Evolutionary conservation across 805 yeast species (phyloP).

Genomic region (Lipomyces anomalus): DNA sequence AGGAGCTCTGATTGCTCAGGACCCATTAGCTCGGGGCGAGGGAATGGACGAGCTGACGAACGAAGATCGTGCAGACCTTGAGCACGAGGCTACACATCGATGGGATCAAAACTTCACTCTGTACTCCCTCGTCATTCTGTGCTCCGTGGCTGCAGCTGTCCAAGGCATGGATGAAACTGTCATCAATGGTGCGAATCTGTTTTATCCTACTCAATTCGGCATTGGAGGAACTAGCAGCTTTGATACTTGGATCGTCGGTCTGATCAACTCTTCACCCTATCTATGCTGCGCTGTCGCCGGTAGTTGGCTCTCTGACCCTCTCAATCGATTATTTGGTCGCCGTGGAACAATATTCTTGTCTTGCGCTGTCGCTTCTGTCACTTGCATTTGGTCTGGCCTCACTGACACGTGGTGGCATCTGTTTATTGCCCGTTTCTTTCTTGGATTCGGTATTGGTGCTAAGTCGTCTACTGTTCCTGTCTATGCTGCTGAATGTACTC

Average conservation of each 20-base stretch:
- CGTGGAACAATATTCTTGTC: constrained; percentile 55
- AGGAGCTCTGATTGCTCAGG: constrained; percentile 56
- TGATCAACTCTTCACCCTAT: constrained; percentile 62
- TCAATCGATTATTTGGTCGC: constrained; percentile 51
- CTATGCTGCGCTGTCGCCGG: constrained; percentile 52
- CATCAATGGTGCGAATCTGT: constrained; percentile 59
- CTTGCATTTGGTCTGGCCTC: constrained; percentile 63
- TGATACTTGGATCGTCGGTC: constrained; percentile 46
- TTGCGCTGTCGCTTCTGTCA: constrained; percentile 50
- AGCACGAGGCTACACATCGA: constrained; percentile 44
- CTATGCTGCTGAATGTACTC: constrained; percentile 57
- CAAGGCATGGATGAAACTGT: constrained; percentile 75
- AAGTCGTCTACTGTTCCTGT: constrained; percentile 66
- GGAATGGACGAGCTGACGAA: constrained; percentile 39
- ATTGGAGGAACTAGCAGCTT: constrained; percentile 35
- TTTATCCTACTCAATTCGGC: constrained; percentile 45
- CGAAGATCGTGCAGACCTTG: constrained; percentile 34
- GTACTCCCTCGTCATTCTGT: constrained; percentile 49
- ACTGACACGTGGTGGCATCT: constrained; percentile 56
- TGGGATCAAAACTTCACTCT: constrained; percentile 40
- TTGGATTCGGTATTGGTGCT: constrained; percentile 63
- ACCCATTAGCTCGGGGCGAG: constrained; percentile 37
- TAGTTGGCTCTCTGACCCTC: constrained; percentile 50
- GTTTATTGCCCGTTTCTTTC: constrained; percentile 51
- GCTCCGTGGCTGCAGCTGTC: constrained; percentile 63